Evolutionary conservation across 805 yeast genomes (phyloP).

Genomic region (Cyberlindnera lachancei): DNA sequence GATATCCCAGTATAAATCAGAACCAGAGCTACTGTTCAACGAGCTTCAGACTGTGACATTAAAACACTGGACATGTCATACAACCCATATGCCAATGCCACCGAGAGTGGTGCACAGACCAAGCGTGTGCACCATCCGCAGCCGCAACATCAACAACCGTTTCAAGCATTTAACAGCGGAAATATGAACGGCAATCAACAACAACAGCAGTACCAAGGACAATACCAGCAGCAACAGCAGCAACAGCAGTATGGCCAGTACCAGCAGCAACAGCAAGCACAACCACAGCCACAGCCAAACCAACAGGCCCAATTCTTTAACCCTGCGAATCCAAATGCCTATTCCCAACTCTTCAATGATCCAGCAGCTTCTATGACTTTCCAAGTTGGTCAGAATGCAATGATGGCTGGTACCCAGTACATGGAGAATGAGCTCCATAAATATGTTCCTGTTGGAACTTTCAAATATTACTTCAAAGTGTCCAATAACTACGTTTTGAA

Average conservation of each 20-base stretch:
- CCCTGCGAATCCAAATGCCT: constrained; percentile 12
- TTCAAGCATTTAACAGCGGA: constrained; percentile 7
- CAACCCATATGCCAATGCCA: constrained; percentile 38
- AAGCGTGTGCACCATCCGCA: constrained; percentile 20
- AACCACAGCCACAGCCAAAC: constrained; percentile 5
- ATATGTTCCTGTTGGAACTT: constrained; percentile 42
- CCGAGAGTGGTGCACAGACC: constrained; percentile 12
- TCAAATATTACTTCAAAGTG: constrained; percentile 87
- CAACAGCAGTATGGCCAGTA: constrained; percentile 14
- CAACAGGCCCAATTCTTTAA: constrained; percentile 4
- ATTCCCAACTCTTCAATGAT: constrained; percentile 53
- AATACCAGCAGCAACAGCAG: constrained; percentile 21
- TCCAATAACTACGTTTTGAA: constrained; percentile 77
- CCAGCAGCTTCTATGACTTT: constrained; percentile 81
- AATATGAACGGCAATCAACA: constrained; percentile 3
- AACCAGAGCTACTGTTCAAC: too few relatives aligned
- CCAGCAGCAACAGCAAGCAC: constrained; percentile 14
- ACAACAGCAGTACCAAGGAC: constrained; percentile 10
- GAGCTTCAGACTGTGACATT: too few relatives aligned
- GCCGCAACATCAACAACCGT: constrained; percentile 19
- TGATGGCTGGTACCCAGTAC: constrained; percentile 73
- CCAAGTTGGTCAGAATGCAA: constrained; percentile 81
- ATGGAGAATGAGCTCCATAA: constrained; percentile 53
- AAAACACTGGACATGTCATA: constrained; percentile 31
- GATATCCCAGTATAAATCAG: too few relatives aligned